Evolutionary conservation across 2,329 filamentous ascomycete species (phyloP).

Genomic region (Verticillium albo-atrum): DNA sequence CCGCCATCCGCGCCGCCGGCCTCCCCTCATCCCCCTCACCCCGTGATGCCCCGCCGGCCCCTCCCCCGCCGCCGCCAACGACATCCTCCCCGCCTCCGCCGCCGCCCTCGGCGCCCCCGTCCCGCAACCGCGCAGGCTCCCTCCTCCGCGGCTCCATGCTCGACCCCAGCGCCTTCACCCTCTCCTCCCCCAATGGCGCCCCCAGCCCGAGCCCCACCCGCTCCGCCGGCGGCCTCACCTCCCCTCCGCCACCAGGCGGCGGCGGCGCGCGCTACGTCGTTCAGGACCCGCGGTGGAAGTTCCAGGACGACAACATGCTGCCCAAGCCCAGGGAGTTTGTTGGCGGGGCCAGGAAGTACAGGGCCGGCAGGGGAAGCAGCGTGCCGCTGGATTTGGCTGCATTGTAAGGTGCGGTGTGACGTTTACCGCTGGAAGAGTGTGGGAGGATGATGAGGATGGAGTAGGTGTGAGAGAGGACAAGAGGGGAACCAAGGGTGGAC

Average conservation of each 20-base stretch:
- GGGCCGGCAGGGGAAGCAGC: slow-evolving; percentile 88
- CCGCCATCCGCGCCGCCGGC: slow-evolving; percentile 30
- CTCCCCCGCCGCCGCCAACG: slow-evolving; percentile 29
- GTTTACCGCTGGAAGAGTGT: no score
- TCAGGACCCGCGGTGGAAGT: slow-evolving; percentile 79
- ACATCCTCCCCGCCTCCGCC: slow-evolving; percentile 37
- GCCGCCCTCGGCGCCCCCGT: slow-evolving; percentile 25
- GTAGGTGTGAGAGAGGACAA: no score
- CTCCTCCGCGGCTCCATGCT: slow-evolving; percentile 59
- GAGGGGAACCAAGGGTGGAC: no score
- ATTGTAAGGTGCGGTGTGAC: slow-evolving; percentile 28
- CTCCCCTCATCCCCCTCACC: slow-evolving; percentile 17
- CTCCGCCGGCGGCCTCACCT: slow-evolving; percentile 23
- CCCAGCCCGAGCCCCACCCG: slow-evolving; percentile 34
- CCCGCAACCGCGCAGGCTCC: slow-evolving; percentile 36
- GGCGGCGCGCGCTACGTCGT: slow-evolving; percentile 48
- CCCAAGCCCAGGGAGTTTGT: slow-evolving; percentile 81
- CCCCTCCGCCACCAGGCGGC: slow-evolving; percentile 18
- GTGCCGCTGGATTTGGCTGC: slow-evolving; percentile 80
- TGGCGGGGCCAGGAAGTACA: slow-evolving; percentile 72
- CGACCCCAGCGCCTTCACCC: slow-evolving; percentile 72
- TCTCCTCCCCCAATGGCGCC: slow-evolving; percentile 55
- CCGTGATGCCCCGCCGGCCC: slow-evolving; percentile 29
- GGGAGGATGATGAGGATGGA: no score
- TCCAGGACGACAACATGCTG: slow-evolving; percentile 74